Evolutionary conservation across 2,329 filamentous ascomycete species (phyloP), one percentile per base, ranked within the genome.

Genomic region (Pseudocercospora ulei): DNA sequence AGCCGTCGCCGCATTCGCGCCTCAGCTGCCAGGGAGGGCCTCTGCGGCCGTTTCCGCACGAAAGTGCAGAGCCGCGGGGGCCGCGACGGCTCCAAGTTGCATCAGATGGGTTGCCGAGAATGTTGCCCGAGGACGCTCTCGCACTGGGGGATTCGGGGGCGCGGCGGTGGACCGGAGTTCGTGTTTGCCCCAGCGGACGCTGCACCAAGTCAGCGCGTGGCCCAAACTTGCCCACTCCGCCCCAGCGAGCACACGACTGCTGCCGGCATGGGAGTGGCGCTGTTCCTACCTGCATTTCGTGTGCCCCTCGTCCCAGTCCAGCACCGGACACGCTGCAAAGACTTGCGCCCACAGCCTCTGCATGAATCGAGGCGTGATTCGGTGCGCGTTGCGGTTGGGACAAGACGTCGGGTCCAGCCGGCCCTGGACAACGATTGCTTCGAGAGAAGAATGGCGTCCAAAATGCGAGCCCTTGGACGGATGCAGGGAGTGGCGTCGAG

Each of bases 331-430:
- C 38, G 64, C 57, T 2, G 43, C 44, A 35, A 69, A 62, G 4
- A 70, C 51, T 14, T 53, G 55, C 3, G 54, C 48, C 57, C 67
- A 71, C 9, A 71, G 44, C 19, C 66, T 58, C 36, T 56, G 56
- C 68, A 72, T 70, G 39, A 60, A 63, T 6, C 64, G 60, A 7
- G 55, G 44, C 1, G 60, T 68, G 20, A 70, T 55, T n/a, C 34
- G 44, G 37, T 64, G 62, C 44, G 39, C 47, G 12, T 55, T 35
- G 9, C 39, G 12, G 11, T 51, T 50, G 5, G 38, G 45, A 9
- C 50, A 49, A 6, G 37, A 30, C 16, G 12, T 17, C 22, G 36
- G 33, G 18, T 41, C 30, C 9, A 43, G 30, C 9, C 35, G 43
- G 6, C 41, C 41, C 25, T 44, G 36, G 5, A 44, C 34, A 7